A percentile compares a stretch with the other conserved stretches of the same genome.
These are phyloP conservation scores for Botrytis byssoidea DNA, from an alignment of 2,329 filamentous ascomycete species.

Conservation along the genomic window DNA sequence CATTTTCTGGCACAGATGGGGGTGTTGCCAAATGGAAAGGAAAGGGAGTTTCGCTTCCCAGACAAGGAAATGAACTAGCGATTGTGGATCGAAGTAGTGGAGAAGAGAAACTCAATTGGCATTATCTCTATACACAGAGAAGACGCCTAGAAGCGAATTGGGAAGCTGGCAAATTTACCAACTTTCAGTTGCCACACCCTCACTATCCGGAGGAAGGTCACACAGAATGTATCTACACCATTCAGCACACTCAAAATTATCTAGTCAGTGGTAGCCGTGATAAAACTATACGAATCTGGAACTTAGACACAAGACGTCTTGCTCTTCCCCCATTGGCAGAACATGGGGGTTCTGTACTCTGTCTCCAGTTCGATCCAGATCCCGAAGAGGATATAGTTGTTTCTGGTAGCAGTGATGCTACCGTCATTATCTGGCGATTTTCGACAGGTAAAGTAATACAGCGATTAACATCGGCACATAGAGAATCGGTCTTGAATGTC, in stretches of 20 bases:
- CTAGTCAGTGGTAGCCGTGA: slow-evolving; percentile 94
- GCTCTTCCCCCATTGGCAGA: slow-evolving; percentile 69
- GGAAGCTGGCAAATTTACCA: slow-evolving; percentile 76
- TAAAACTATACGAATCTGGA: slow-evolving; percentile 84
- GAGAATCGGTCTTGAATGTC: slow-evolving; percentile 89
- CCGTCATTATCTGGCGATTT: slow-evolving; percentile 89
- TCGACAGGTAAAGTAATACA: slow-evolving; percentile 84
- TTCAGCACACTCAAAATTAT: slow-evolving; percentile 83
- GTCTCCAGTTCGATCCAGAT: slow-evolving; percentile 89
- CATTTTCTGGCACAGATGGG: background rate
- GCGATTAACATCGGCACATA: slow-evolving; percentile 72
- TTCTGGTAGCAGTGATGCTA: slow-evolving; percentile 89
- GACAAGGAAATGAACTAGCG: slow-evolving; percentile 39
- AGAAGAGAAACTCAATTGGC: slow-evolving; percentile 77
- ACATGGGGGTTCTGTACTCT: slow-evolving; percentile 85
- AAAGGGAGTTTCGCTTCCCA: slow-evolving; percentile 1
- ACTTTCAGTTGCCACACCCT: slow-evolving; percentile 89
- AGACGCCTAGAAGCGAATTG: slow-evolving; percentile 85
- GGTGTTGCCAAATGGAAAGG: slow-evolving; percentile 2
- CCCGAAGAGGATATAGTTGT: slow-evolving; percentile 90
- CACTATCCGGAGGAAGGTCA: slow-evolving; percentile 79
- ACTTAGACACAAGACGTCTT: slow-evolving; percentile 73
- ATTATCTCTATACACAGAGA: slow-evolving; percentile 87
- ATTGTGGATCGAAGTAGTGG: slow-evolving; percentile 51
- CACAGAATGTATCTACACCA: slow-evolving; percentile 88